Evolutionary conservation across 345 rosid species (phyloP).

Genomic region (Lenwebbia sp.): DNA sequence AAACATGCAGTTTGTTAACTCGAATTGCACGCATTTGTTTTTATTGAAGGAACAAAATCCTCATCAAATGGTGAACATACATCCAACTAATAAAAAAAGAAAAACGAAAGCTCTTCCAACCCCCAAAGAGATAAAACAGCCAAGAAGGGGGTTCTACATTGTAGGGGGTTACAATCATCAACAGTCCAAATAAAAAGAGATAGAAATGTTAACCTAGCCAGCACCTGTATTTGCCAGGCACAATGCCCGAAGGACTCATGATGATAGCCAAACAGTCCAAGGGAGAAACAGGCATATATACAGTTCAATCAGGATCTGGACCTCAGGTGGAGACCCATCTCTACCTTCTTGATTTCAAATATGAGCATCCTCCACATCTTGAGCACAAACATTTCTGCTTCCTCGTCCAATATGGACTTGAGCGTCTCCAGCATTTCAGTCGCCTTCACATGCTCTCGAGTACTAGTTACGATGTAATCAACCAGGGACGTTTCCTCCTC

Average conservation of each 20-base stretch:
- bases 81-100: not conserved
- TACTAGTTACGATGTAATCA: constrained; percentile 78
- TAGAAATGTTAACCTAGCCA: not conserved
- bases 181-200: not conserved
- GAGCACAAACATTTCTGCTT: constrained; percentile 98
- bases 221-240: not conserved
- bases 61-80: not conserved
- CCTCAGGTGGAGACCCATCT: constrained; percentile 60
- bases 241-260: not conserved
- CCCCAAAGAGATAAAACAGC: not conserved
- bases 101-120: not conserved
- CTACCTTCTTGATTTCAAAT: constrained; percentile 87
- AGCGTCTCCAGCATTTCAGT: constrained; percentile 86
- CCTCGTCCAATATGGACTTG: constrained; percentile 80
- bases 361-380: constrained; percentile 99
- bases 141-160: not conserved
- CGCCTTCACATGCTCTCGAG: constrained; percentile 80
- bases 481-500: constrained; percentile 88
- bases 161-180: not conserved
- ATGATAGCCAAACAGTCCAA: not conserved
- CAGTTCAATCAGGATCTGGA: constrained; percentile 31
- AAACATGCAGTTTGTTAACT: not conserved
- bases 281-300: not conserved
- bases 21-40: not conserved
- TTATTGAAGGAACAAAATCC: not conserved